Conservation (phyloP, 129 eudicot genomes). For the Silybum marianum region DNA sequence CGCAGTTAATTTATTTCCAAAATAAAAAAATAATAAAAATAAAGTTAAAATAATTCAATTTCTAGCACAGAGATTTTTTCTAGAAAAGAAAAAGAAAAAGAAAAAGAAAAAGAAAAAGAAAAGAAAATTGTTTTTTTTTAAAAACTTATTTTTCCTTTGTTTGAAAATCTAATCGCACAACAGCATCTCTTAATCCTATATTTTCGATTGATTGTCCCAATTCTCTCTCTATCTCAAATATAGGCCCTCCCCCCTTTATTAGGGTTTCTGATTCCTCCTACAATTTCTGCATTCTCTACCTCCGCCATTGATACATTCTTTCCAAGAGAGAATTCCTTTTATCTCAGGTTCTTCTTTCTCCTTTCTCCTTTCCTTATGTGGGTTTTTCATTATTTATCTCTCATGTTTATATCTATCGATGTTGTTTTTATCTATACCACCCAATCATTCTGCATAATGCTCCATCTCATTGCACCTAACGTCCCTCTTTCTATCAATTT, state of each 20-base stretch:
- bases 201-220: slow-evolving; percentile 26
- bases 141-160: neutral
- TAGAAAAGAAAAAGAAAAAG: too few relatives aligned
- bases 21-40: too few relatives aligned
- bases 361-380: slow-evolving; percentile 3
- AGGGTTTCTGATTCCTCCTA: slow-evolving; percentile 29
- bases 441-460: neutral
- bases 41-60: too few relatives aligned
- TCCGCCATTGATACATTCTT: slow-evolving; percentile 20
- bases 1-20: neutral
- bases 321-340: slow-evolving; percentile 17
- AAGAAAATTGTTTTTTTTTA: too few relatives aligned
- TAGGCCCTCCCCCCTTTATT: slow-evolving; percentile 26
- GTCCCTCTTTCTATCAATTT: neutral
- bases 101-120: too few relatives aligned
- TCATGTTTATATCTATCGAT: slow-evolving; percentile 7
- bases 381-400: neutral
- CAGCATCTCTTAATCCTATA: slow-evolving; percentile 23
- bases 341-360: slow-evolving; percentile 28
- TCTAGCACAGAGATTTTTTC: too few relatives aligned
- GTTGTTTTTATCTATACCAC: neutral
- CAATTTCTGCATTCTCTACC: slow-evolving; percentile 31
- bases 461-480: slow-evolving; percentile 6
- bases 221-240: slow-evolving; percentile 20
- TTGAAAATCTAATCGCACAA: neutral